phyloP scores from a whole-genome alignment of 345 rosid species.

The Microcos paniculata region DNA sequence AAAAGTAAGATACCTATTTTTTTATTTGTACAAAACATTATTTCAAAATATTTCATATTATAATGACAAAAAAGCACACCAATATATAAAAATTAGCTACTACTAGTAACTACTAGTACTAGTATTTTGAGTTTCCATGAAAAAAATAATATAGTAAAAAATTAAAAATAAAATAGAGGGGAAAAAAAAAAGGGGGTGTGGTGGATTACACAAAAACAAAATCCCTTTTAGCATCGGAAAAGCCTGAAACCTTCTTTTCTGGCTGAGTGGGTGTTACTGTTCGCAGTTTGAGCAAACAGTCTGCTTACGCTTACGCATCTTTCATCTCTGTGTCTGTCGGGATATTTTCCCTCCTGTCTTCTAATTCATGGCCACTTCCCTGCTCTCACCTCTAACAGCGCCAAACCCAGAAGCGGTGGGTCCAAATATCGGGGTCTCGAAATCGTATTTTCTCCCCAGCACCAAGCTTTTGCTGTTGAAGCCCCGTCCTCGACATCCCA shows the following conservation, averaged over 20 bases:
- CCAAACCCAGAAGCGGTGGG: constrained; percentile 34
- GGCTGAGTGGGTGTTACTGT: background rate
- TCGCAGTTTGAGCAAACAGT: background rate
- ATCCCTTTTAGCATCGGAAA: background rate
- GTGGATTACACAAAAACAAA: background rate
- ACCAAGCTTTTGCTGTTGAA: constrained; percentile 30
- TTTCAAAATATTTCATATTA: too few relatives aligned
- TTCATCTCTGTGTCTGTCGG: background rate
- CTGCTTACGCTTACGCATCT: background rate
- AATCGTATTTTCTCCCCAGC: constrained; percentile 47
- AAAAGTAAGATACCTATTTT: too few relatives aligned
- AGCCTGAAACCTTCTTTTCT: background rate
- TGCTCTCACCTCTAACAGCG: constrained; percentile 47
- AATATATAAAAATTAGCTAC: too few relatives aligned
- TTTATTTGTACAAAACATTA: too few relatives aligned
- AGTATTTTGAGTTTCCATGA: too few relatives aligned
- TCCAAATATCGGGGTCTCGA: constrained; percentile 26
- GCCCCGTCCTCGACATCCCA: constrained; percentile 21
- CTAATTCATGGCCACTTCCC: constrained; percentile 55
- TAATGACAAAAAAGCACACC: too few relatives aligned
- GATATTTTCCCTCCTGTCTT: background rate
- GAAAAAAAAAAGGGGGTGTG: background rate
- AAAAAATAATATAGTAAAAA: background rate
- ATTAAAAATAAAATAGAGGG: background rate
- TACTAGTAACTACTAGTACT: too few relatives aligned